phyloP scores from a whole-genome alignment of 345 rosid species.

The Pistacia atlantica region DNA sequence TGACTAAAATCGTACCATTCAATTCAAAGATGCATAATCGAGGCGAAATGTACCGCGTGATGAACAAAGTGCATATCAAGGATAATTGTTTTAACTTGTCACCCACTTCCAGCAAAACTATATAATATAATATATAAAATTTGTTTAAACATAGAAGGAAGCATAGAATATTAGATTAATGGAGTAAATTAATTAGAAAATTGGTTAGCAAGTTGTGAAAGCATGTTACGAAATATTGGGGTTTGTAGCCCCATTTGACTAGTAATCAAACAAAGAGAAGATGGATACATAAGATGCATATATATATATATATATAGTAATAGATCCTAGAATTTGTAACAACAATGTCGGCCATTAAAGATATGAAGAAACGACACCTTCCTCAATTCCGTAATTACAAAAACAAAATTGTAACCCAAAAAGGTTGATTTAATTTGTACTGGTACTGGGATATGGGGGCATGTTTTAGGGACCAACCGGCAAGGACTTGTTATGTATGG shows the following conservation, averaged over 20 bases:
- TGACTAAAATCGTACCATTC: too few relatives aligned
- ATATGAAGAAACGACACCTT: conserved; percentile 13
- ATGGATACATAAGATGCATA: too few relatives aligned
- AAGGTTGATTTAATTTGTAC: not conserved
- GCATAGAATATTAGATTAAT: not conserved
- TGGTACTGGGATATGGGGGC: not conserved
- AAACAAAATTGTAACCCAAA: conserved; percentile 26
- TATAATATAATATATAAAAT: not conserved
- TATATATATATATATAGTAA: too few relatives aligned
- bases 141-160: not conserved
- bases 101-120: not conserved
- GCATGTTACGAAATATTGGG: conserved; percentile 18
- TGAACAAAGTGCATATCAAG: not conserved
- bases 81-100: not conserved
- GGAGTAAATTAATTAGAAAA: not conserved
- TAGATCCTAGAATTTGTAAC: conserved; percentile 22
- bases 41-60: not conserved
- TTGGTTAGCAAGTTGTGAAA: not conserved
- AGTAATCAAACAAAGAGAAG: not conserved
- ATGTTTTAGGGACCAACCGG: conserved; percentile 51
- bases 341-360: conserved; percentile 41
- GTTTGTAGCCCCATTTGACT: conserved; percentile 10
- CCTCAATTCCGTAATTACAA: conserved; percentile 35
- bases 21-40: too few relatives aligned
- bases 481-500: conserved; percentile 76